Evolutionary conservation across 805 yeast species (phyloP).

Genomic region (Barnettozyma sp.): DNA sequence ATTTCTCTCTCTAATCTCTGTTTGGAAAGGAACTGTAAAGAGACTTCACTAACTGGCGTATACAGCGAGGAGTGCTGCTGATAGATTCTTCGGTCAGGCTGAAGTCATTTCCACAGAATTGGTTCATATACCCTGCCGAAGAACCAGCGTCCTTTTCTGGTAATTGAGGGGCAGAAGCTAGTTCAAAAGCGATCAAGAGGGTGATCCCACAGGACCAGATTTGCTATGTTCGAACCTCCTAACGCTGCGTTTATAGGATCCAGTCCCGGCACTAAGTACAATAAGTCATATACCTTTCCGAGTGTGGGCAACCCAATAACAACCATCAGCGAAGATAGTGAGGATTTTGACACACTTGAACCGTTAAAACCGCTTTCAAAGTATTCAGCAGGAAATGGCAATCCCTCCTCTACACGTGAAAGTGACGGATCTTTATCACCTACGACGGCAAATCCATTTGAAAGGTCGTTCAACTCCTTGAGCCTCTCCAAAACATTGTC

Average conservation of each 20-base stretch:
- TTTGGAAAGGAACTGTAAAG: too few species aligned
- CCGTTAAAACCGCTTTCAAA: background rate
- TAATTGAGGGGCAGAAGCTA: too few species aligned
- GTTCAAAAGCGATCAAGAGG: too few species aligned
- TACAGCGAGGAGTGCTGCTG: too few species aligned
- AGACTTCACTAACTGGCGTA: too few species aligned
- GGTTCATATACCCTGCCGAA: too few species aligned
- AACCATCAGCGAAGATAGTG: background rate
- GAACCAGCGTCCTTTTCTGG: too few species aligned
- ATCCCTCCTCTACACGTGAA: background rate
- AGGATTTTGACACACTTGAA: background rate
- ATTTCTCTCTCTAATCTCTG: too few species aligned
- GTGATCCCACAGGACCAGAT: too few species aligned
- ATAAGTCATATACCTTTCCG: constrained; percentile 6
- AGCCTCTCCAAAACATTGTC: constrained; percentile 1
- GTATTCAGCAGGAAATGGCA: background rate
- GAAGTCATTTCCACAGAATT: too few species aligned
- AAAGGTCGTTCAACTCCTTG: constrained; percentile 6
- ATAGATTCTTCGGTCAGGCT: too few species aligned
- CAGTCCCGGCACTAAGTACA: constrained; percentile 1
- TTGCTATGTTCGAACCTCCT: constrained; percentile 4
- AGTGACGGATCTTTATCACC: background rate
- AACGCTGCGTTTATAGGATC: background rate
- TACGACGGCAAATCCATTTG: constrained; percentile 7
- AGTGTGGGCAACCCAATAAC: background rate